Base-by-base conservation (phyloP, 2,329 filamentous ascomycete genomes). In the Zasmidium citrigriseum region DNA sequence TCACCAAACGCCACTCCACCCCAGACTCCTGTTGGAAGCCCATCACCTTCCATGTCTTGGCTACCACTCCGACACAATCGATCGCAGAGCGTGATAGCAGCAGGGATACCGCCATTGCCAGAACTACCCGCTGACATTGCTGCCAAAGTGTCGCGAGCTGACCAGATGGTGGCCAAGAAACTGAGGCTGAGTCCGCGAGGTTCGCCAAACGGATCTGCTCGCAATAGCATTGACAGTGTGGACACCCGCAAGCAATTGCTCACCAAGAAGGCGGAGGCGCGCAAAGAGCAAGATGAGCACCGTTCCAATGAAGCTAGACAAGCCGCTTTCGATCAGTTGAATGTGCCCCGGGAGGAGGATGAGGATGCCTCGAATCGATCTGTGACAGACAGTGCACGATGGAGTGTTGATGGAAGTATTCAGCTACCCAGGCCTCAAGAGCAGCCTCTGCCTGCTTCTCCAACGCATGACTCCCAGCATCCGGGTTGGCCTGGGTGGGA, bases 91-190 rank as follows among this genome's bases (percentile, higher is more conserved):
- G 23, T 20, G 52, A 53, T 49, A 23, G 16, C 50, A 63, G 11
- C 65, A 66, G 46, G 41, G 14, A 38, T 60, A n/a, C 70, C 70
- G 16, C 68, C 70, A 10, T 61, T 72, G 53, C 70, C 70, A 3
- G 67, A 71, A 38, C 55, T 72, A 20, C 69, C 70, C 3, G 59
- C 68, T 2, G 69, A 72, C 29, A 66, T 69, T 20, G 65, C 60
- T 10, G 58, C 59, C 9, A 69, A 66, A 34, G 62, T 68, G 2
- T 61, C 58, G 1, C 64, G 60, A 47, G 69, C 68, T 3, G 68
- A 69, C 41, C 50, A 63, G 41, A 63, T 69, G 59, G 61, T 70
- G 11, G 64, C 68, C 2, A 69, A 70, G 64, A 67, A 62, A 51
- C 46, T 64, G 46, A 64, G 52, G 45, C 57, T 53, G 16, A 64